Evolutionary conservation across 345 rosid species (phyloP), one percentile per base, ranked within the genome.

Genomic region (Lagerstroemia speciosa): DNA sequence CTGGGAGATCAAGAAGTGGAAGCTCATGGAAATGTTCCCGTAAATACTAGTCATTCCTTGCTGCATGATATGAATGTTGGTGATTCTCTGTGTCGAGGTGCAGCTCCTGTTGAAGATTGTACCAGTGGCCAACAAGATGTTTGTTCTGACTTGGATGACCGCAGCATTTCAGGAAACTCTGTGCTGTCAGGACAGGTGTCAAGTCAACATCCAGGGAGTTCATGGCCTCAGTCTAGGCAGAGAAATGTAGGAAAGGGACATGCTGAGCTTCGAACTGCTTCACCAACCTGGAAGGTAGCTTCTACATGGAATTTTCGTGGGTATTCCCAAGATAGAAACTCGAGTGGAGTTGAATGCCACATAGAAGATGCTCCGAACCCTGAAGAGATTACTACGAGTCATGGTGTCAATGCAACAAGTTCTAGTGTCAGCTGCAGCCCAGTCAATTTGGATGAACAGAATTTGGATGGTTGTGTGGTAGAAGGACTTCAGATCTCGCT

Each of bases 141-240:
- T 62, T 36, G 32, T 73, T 60, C 73, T 73, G 16, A 27, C n/a
- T n/a, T n/a, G n/a, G 64, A 69, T 53, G 72, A 74, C 46, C 69
- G 27, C 34, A 75, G 77, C 37, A 69, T 53, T 72, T 52, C 66
- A 46, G 70, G 75, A 67, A 78, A 71, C 64, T 68, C 71, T 66
- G 24, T 73, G 10, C 78, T 46, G 71, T 36, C 77, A 45, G 46
- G 62, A 57, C 63, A 63, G 66, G 68, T 65, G 69, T 80, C 74
- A 32, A 69, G 77, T 69, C 69, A 69, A 55, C 62, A 71, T 58
- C 57, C 63, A 61, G 79, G 67, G 27, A 71, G 74, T 65, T 83
- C 84, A 43, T 74, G 75, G 69, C 76, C 75, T 74, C 89, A 74
- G 73, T 64, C 69, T 77, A 87, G 84, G 77, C 83, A 83, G 70